Evolutionary conservation across 257 asterid genomes (phyloP), one percentile per base, ranked within the genome.

Genomic region (Nicotiana tomentosiformis): DNA sequence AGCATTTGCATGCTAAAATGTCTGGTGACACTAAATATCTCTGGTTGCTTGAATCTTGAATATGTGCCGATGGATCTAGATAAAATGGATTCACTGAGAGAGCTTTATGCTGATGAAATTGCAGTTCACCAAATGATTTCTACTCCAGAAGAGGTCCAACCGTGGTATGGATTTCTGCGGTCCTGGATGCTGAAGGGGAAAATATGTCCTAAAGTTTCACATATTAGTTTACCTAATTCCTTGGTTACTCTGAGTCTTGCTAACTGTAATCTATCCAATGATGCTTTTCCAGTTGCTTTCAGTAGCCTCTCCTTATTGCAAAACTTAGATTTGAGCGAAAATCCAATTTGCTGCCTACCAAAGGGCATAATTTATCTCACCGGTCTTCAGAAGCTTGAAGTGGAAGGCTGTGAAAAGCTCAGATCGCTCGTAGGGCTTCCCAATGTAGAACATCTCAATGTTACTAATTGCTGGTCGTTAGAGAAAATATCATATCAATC

Each of bases 31-130:
- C 81, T 83, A 33, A 57, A 57, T 20, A 55, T 83, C 58, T 77
- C 83, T 53, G 86, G 86, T 65, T 83, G 86, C 83, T 78, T 80
- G 55, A 77, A 26, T 66, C 86, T 78, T 69, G 70, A 66, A 6
- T 66, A 68, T 8, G 32, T 83, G 5, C 86, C 83, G 5, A 46
- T 49, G 80, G 39, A 83, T 16, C 55, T 83, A 10, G 64, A 30
- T n/a, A 66, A 14, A 70, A 37, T 78, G 62, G 79, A 57, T 29
- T 78, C 83, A 5, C 65, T 83, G 74, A 83, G 49, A 78, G 78
- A 46, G 53, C 72, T 83, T 29, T 70, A 35, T 43, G 86, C 86
- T 16, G 79, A 83, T 66, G 83, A 72, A 35, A 77, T 66, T 65
- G 83, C 83, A 57, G 35, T 78, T 35, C 12, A 68, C 20, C 70